Conservation (phyloP, 129 eudicot species). For the Logfia minima region DNA sequence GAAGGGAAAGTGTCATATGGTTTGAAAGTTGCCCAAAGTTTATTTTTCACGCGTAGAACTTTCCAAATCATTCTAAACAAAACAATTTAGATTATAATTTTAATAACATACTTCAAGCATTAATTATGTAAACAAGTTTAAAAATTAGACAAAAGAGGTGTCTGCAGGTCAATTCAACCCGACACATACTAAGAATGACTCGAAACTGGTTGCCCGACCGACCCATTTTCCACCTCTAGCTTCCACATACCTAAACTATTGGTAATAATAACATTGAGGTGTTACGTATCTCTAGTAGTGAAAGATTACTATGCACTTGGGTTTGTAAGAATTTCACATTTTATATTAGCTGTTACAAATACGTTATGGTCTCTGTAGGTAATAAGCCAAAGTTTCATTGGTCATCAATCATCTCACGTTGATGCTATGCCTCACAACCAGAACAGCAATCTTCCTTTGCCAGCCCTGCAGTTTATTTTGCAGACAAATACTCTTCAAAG, state of each 20-base stretch:
- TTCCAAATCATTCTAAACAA: no score
- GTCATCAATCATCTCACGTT: constrained; percentile 38
- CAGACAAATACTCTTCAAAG: constrained; percentile 74
- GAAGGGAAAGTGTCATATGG: neutral
- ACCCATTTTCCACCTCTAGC: constrained; percentile 4
- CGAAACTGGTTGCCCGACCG: neutral
- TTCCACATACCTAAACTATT: neutral
- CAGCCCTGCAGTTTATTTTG: constrained; percentile 53
- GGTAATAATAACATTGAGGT: constrained; percentile 13
- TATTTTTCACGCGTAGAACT: no score
- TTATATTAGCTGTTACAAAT: neutral
- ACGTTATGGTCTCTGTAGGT: constrained; percentile 47
- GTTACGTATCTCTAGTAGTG: neutral
- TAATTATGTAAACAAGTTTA: no score
- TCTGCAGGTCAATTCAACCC: no score
- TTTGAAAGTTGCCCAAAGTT: neutral
- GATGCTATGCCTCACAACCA: constrained; percentile 39
- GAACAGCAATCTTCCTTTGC: constrained; percentile 40
- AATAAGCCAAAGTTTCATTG: constrained; percentile 49
- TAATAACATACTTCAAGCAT: no score
- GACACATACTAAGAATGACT: neutral
- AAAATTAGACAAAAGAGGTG: no score
- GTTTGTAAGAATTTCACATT: neutral
- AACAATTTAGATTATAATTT: no score
- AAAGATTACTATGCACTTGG: constrained; percentile 11